Evolutionary conservation across 2,329 filamentous ascomycete species (phyloP).

Genomic region (Trichophyton verrucosum): DNA sequence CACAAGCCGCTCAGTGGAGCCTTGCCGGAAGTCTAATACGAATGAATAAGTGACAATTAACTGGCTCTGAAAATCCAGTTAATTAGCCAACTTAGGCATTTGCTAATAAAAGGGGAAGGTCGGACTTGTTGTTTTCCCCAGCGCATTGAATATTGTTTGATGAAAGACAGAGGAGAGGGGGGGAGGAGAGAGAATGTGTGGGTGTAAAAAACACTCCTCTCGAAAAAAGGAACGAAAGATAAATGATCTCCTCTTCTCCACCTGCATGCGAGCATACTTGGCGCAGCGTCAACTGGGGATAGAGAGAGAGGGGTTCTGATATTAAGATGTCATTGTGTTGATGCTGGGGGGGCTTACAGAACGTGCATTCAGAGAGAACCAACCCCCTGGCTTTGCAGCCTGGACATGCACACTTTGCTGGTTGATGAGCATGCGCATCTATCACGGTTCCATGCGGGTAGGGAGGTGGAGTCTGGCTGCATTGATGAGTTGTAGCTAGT

Average conservation of each 20-base stretch:
- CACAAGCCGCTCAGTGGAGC: conserved; percentile 4
- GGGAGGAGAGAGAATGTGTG: background rate
- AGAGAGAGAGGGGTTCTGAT: background rate
- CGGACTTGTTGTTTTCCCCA: background rate
- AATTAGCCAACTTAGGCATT: background rate
- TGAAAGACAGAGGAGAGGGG: background rate
- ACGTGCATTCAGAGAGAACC: background rate
- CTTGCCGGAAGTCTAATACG: conserved; percentile 6
- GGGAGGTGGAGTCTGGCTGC: background rate
- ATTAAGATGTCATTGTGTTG: background rate
- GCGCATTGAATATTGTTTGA: background rate
- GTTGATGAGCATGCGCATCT: background rate
- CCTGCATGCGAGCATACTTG: background rate
- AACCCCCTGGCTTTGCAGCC: background rate
- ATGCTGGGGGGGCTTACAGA: background rate
- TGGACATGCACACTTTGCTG: background rate
- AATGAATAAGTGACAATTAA: background rate
- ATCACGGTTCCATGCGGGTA: conserved; percentile 1
- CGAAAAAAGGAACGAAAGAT: background rate
- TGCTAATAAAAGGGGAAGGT: background rate
- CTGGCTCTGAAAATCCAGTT: background rate
- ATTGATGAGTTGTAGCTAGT: background rate
- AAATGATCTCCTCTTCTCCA: background rate
- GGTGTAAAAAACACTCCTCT: background rate
- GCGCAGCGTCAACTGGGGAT: background rate